These are phyloP conservation scores for Mycena vitilis DNA, from an alignment of 768 basidiomycete genomes.

Conservation along the genomic window DNA sequence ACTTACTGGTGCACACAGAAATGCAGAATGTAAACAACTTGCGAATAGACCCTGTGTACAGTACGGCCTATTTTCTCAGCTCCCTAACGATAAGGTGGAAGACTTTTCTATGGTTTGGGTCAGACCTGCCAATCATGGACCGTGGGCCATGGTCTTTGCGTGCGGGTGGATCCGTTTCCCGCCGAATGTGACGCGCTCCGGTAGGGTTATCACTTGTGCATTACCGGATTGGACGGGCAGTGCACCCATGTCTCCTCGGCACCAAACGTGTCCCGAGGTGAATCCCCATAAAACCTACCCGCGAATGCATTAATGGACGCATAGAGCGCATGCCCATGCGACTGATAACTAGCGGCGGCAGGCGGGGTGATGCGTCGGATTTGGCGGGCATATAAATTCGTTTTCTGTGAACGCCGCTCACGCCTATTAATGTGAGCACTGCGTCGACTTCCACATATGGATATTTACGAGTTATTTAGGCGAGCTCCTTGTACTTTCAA, in stretches of 20 bases:
- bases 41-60: slow-evolving; percentile 11
- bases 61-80: not conserved
- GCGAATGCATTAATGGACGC: slow-evolving; percentile 5
- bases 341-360: slow-evolving; percentile 2
- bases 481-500: slow-evolving; percentile 19
- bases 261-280: not conserved
- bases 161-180: not conserved
- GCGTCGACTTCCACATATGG: not conserved
- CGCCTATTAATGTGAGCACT: not conserved
- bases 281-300: not conserved
- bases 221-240: no score
- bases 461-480: not conserved
- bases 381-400: not conserved
- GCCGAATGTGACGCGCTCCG: not conserved
- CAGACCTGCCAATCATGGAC: slow-evolving; percentile 10
- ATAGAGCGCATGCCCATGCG: not conserved
- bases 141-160: not conserved
- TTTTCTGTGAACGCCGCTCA: no score
- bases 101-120: not conserved
- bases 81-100: not conserved
- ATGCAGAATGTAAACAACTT: not conserved
- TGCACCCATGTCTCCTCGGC: not conserved
- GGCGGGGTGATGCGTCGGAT: slow-evolving; percentile 3
- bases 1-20: no score
- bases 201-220: no score